phyloP scores from a whole-genome alignment of 2,329 filamentous ascomycete species.

The Fusarium tuaranense region DNA sequence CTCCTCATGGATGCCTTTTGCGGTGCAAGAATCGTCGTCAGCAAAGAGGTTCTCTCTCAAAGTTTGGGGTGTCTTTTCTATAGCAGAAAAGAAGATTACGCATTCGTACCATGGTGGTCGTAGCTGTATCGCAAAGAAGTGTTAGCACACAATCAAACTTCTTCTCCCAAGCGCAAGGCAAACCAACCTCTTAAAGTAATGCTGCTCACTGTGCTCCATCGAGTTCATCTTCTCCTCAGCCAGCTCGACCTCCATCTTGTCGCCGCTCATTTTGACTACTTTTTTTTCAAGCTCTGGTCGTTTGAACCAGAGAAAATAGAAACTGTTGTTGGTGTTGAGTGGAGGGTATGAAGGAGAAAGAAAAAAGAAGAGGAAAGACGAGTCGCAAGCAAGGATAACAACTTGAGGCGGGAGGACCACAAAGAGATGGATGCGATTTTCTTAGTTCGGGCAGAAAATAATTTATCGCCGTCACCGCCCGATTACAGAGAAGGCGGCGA shows the following conservation, averaged over 20 bases:
- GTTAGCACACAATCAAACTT: slow-evolving; percentile 50
- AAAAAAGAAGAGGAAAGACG: slow-evolving; percentile 22
- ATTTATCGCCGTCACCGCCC: slow-evolving; percentile 47
- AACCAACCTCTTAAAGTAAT: slow-evolving; percentile 96
- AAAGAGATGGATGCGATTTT: slow-evolving; percentile 40
- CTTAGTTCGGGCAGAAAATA: slow-evolving; percentile 46
- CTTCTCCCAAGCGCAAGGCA: background rate
- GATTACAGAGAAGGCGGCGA: slow-evolving; percentile 32
- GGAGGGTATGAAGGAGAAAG: background rate
- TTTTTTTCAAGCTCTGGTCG: slow-evolving; percentile 4
- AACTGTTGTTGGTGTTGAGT: background rate
- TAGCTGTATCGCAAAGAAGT: slow-evolving; percentile 70
- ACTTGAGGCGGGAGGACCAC: slow-evolving; percentile 27
- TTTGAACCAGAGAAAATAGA: slow-evolving; percentile 1
- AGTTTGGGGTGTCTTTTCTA: background rate
- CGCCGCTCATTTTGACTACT: slow-evolving; percentile 57
- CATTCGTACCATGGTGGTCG: slow-evolving; percentile 88
- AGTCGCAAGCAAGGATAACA: slow-evolving; percentile 34
- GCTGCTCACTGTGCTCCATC: slow-evolving; percentile 95
- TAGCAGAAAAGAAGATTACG: slow-evolving; percentile 45
- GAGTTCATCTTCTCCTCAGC: slow-evolving; percentile 73
- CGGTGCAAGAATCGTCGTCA: slow-evolving; percentile 48
- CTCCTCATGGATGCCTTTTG: slow-evolving; percentile 91
- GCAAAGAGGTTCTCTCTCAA: slow-evolving; percentile 11
- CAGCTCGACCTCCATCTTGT: slow-evolving; percentile 69